phyloP scores from a whole-genome alignment of 2,329 filamentous ascomycete species.

The Fusarium sp. region DNA sequence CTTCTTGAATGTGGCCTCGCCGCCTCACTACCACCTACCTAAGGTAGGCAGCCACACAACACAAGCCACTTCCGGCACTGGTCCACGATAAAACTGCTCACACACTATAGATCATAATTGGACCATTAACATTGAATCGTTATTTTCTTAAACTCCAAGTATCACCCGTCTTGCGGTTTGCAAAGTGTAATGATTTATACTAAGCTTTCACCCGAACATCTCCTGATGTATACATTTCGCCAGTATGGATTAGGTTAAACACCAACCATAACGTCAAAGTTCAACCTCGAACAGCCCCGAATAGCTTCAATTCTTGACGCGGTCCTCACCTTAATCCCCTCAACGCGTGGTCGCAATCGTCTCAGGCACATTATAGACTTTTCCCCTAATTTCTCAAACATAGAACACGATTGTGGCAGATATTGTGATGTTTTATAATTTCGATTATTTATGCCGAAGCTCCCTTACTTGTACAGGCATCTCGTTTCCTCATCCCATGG shows the following conservation, averaged over 20 bases:
- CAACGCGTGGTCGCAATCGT: neutral
- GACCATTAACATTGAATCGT: neutral
- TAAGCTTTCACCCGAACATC: neutral
- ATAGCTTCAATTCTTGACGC: neutral
- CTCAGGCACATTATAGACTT: neutral
- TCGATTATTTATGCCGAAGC: conserved; percentile 32
- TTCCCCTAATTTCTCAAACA: neutral
- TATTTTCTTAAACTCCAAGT: neutral
- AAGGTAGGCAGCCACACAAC: neutral
- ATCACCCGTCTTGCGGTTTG: neutral
- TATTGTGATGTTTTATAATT: conserved; percentile 22
- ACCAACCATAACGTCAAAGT: neutral
- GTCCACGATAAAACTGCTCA: neutral
- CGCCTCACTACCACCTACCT: neutral
- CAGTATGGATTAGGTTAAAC: neutral
- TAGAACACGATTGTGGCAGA: neutral
- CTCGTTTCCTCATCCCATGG: conserved; percentile 42
- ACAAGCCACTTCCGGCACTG: neutral
- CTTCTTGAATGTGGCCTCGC: neutral
- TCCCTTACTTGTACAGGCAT: conserved; percentile 45
- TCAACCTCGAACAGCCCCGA: neutral
- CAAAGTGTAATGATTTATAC: neutral
- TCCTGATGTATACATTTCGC: neutral
- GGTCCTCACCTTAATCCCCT: neutral
- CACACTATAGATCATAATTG: neutral